Conservation (phyloP, 148 eudicot species). For the Chenopodium formosanum region DNA sequence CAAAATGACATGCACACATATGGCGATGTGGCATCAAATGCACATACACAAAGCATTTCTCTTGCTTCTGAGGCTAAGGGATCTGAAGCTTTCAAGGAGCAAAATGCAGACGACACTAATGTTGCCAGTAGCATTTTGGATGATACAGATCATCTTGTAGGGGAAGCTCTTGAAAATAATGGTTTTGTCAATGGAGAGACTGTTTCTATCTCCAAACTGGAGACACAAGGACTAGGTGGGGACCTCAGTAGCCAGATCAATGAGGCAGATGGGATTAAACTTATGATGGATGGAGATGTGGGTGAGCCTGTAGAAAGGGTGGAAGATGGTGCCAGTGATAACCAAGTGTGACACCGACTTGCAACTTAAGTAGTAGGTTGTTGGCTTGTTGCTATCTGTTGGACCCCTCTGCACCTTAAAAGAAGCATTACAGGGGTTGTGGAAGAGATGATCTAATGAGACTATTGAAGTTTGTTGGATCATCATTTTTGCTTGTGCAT, state of each 20-base stretch:
- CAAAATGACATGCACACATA: too few species aligned
- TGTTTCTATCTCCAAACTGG: slow-evolving; percentile 10
- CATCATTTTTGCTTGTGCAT: background rate
- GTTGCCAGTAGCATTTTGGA: too few species aligned
- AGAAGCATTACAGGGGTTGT: background rate
- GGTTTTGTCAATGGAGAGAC: slow-evolving; percentile 15
- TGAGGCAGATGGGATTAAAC: slow-evolving; percentile 3
- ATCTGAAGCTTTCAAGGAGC: slow-evolving; percentile 12
- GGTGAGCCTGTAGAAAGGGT: slow-evolving; percentile 1
- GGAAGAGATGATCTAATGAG: background rate
- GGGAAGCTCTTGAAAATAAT: slow-evolving; percentile 13
- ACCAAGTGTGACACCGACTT: slow-evolving; percentile 20
- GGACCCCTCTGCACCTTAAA: background rate
- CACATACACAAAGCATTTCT: slow-evolving; percentile 4
- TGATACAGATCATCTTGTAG: slow-evolving; percentile 2
- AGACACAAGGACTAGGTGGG: slow-evolving; percentile 4
- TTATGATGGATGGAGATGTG: slow-evolving; percentile 9
- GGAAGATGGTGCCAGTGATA: background rate
- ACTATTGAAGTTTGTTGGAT: background rate
- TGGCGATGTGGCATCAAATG: background rate
- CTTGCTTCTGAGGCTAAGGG: slow-evolving; percentile 12
- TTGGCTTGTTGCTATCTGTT: background rate
- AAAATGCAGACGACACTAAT: too few species aligned
- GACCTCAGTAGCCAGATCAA: background rate
- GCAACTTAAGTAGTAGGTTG: background rate